Evolutionary conservation across 1,284 basidiomycete species (phyloP).

Genomic region (Limonomyces culmigenus): DNA sequence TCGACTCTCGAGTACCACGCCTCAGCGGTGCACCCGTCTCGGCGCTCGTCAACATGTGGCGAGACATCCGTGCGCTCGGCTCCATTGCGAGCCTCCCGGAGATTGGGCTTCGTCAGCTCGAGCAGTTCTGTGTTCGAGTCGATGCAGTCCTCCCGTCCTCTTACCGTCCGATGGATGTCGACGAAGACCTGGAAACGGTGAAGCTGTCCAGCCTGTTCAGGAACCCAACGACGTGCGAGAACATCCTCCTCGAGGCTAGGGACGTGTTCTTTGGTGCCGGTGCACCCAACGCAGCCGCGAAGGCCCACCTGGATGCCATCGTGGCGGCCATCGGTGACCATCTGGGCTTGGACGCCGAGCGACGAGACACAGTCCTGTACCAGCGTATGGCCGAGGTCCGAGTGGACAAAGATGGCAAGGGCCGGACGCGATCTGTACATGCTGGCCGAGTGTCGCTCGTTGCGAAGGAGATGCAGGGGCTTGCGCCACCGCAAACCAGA

Average conservation of each 20-base stretch:
- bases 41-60: conserved; percentile 53
- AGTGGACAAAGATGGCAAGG: conserved; percentile 49
- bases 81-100: conserved; percentile 33
- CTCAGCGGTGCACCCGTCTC: conserved; percentile 30
- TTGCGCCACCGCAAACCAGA: conserved; percentile 19
- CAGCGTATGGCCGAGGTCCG: conserved; percentile 55
- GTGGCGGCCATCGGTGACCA: conserved; percentile 39
- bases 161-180: conserved; percentile 26
- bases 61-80: conserved; percentile 29
- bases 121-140: conserved; percentile 76
- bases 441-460: conserved; percentile 39
- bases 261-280: conserved; percentile 86
- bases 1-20: conserved; percentile 46
- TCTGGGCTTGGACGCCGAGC: conserved; percentile 49
- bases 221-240: conserved; percentile 75
- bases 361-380: conserved; percentile 34
- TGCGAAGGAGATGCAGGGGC: conserved; percentile 23
- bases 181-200: conserved; percentile 13
- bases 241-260: conserved; percentile 78
- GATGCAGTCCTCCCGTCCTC: conserved; percentile 39
- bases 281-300: conserved; percentile 33
- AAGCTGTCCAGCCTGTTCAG: conserved; percentile 32
- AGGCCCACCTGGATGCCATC: conserved; percentile 30
- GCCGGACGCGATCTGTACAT: conserved; percentile 31
- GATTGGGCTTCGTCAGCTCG: conserved; percentile 73